A percentile compares a stretch with the other conserved stretches of the same genome.
Conservation (phyloP, 2,329 filamentous ascomycete species). For the Penicillium hesseltinei region DNA sequence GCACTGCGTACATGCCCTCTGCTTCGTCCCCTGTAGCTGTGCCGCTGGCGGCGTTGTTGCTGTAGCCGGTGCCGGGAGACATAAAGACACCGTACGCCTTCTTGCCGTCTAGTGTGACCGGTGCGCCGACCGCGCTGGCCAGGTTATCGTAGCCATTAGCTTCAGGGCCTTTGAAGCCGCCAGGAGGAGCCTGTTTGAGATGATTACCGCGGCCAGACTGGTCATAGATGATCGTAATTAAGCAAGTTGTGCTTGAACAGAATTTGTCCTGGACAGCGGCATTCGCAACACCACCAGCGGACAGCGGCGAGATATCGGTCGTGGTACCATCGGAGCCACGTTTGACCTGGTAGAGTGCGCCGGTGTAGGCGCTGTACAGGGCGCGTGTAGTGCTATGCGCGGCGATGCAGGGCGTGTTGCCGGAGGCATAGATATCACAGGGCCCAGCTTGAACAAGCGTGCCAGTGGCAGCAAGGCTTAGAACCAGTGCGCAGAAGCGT, state of each 20-base stretch:
- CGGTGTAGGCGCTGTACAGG: slow-evolving; percentile 55
- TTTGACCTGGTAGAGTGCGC: slow-evolving; percentile 59
- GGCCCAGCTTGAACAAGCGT: slow-evolving; percentile 54
- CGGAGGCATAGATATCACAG: slow-evolving; percentile 61
- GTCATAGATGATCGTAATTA: slow-evolving; percentile 65
- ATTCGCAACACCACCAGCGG: slow-evolving; percentile 62
- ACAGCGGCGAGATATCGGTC: slow-evolving; percentile 50
- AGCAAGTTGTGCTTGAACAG: slow-evolving; percentile 59
- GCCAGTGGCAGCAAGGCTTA: slow-evolving; percentile 37
- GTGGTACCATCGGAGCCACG: slow-evolving; percentile 54
- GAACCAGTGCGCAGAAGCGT: slow-evolving; percentile 26
- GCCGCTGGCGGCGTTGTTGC: slow-evolving; percentile 55
- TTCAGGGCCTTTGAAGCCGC: slow-evolving; percentile 57
- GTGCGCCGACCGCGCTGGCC: slow-evolving; percentile 59
- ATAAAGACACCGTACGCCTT: slow-evolving; percentile 65
- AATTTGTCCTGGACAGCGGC: slow-evolving; percentile 61
- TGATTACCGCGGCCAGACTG: slow-evolving; percentile 63
- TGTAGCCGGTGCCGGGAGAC: slow-evolving; percentile 62
- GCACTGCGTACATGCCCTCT: slow-evolving; percentile 38
- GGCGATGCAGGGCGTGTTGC: slow-evolving; percentile 61
- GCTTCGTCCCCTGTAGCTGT: slow-evolving; percentile 55
- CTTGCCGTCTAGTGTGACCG: slow-evolving; percentile 59
- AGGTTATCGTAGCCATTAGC: slow-evolving; percentile 59
- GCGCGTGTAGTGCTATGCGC: slow-evolving; percentile 66
- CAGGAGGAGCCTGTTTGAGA: slow-evolving; percentile 61